A percentile compares a stretch with the other conserved stretches of the same genome.
Evolutionary conservation across 768 basidiomycete genomes (phyloP).

Genomic region (Lactarius hengduanensis): DNA sequence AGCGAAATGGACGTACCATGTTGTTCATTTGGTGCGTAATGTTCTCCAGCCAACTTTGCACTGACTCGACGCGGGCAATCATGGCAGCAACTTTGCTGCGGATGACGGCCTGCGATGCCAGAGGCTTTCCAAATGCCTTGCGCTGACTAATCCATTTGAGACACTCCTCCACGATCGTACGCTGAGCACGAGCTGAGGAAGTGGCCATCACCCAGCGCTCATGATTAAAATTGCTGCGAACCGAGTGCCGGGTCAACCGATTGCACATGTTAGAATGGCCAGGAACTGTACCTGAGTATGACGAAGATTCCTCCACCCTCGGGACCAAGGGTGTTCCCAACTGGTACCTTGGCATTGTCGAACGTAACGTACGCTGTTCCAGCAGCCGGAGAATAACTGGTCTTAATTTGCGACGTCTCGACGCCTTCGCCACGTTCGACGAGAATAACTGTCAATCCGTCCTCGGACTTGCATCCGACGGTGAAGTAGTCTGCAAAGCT

Average conservation of each 20-base stretch:
- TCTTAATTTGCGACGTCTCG: conserved; percentile 84
- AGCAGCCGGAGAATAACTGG: conserved; percentile 83
- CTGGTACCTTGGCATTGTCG: conserved; percentile 82
- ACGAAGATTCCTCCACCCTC: conserved; percentile 73
- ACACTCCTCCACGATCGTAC: conserved; percentile 77
- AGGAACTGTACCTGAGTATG: conserved; percentile 45
- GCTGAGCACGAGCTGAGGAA: conserved; percentile 60
- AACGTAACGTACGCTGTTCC: conserved; percentile 86
- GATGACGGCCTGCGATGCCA: conserved; percentile 83
- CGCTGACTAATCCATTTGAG: conserved; percentile 89
- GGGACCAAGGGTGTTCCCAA: conserved; percentile 80
- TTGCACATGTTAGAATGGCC: neutral
- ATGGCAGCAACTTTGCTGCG: conserved; percentile 84
- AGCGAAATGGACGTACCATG: conserved; percentile 50
- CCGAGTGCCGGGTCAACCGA: conserved; percentile 1
- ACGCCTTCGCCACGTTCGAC: conserved; percentile 81
- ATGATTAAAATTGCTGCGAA: conserved; percentile 85
- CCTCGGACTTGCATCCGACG: conserved; percentile 68
- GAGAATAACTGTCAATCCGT: conserved; percentile 81
- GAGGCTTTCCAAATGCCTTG: conserved; percentile 87
- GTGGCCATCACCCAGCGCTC: conserved; percentile 93
- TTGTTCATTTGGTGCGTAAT: conserved; percentile 86
- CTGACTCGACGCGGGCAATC: conserved; percentile 81
- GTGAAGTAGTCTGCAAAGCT: conserved; percentile 60
- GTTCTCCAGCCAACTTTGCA: conserved; percentile 85